Percentiles rank a stretch among this genome's conserved stretches.
Conservation (phyloP, 352 stramenopile genomes). For the Phytopythium chamaehyphon region DNA sequence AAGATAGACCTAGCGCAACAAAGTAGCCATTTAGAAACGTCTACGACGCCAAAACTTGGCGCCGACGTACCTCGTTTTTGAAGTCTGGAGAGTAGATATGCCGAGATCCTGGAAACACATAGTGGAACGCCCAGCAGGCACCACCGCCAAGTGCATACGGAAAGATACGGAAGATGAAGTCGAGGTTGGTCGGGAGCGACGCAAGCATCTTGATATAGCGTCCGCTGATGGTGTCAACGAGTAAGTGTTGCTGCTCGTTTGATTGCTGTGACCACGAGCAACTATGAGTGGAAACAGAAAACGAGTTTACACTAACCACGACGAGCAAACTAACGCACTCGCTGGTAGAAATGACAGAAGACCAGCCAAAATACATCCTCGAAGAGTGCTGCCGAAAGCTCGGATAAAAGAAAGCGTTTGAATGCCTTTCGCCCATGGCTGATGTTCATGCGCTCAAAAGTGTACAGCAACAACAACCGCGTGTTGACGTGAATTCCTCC, state of each 20-base stretch:
- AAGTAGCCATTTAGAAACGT: too few species aligned
- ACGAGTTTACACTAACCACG: too few species aligned
- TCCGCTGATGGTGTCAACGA: conserved; percentile 64
- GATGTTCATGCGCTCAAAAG: conserved; percentile 78
- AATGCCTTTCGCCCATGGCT: conserved; percentile 72
- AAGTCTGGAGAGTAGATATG: conserved; percentile 83
- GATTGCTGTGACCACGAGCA: conserved; percentile 26
- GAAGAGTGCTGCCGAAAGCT: conserved; percentile 75
- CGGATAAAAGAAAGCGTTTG: conserved; percentile 77
- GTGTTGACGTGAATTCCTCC: conserved; percentile 62
- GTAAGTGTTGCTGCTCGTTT: conserved; percentile 47
- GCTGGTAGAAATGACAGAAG: conserved; percentile 89
- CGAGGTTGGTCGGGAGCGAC: conserved; percentile 60
- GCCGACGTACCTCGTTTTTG: conserved; percentile 45
- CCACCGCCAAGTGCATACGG: conserved; percentile 78
- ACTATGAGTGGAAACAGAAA: too few species aligned
- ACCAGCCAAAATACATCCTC: conserved; percentile 88
- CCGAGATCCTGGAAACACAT: conserved; percentile 82
- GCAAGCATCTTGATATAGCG: conserved; percentile 83
- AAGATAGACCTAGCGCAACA: conserved; percentile 35
- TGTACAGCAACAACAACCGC: conserved; percentile 80
- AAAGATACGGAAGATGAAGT: conserved; percentile 89
- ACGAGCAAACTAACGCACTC: conserved; percentile 17
- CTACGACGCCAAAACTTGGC: too few species aligned
- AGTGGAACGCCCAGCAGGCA: conserved; percentile 84